Evolutionary conservation across 768 basidiomycete species (phyloP).

Genomic region (Boletus rex-veris): DNA sequence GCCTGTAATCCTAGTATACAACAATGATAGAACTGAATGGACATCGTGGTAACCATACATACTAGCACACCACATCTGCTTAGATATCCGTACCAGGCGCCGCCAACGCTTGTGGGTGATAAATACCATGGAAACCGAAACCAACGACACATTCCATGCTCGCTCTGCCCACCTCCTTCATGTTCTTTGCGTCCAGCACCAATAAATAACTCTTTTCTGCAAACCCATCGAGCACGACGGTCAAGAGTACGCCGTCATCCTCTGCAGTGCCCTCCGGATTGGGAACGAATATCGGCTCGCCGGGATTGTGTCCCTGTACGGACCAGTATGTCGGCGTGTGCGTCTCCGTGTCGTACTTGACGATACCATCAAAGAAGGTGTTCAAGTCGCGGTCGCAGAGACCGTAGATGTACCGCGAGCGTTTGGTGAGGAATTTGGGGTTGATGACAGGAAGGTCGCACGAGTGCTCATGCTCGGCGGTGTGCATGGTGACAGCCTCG

Average conservation of each 20-base stretch:
- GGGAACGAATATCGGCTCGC: constrained; percentile 38
- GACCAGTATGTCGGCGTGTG: constrained; percentile 27
- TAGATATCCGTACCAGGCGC: constrained; percentile 22
- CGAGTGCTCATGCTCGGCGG: constrained; percentile 25
- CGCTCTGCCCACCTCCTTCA: constrained; percentile 37
- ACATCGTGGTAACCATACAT: background rate
- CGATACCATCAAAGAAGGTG: constrained; percentile 34
- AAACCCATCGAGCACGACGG: constrained; percentile 35
- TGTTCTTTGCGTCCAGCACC: constrained; percentile 34
- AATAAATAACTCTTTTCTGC: constrained; percentile 33
- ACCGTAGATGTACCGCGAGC: constrained; percentile 34
- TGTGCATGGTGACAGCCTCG: constrained; percentile 19
- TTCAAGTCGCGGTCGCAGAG: constrained; percentile 25
- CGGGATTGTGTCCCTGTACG: constrained; percentile 28
- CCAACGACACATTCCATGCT: constrained; percentile 32
- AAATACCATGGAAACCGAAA: constrained; percentile 38
- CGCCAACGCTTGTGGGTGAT: constrained; percentile 3
- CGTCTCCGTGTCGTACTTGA: constrained; percentile 35
- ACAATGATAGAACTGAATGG: background rate
- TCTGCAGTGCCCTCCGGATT: constrained; percentile 29
- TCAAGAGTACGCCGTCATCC: constrained; percentile 38
- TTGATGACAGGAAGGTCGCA: constrained; percentile 37
- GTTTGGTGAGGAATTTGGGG: constrained; percentile 30
- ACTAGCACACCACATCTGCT: background rate
- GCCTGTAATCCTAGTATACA: constrained; percentile 1